A percentile compares a stretch with the other conserved stretches of the same genome.
Conservation (phyloP, 371 early-diverging fungal species). For the Mucor racemosus region DNA sequence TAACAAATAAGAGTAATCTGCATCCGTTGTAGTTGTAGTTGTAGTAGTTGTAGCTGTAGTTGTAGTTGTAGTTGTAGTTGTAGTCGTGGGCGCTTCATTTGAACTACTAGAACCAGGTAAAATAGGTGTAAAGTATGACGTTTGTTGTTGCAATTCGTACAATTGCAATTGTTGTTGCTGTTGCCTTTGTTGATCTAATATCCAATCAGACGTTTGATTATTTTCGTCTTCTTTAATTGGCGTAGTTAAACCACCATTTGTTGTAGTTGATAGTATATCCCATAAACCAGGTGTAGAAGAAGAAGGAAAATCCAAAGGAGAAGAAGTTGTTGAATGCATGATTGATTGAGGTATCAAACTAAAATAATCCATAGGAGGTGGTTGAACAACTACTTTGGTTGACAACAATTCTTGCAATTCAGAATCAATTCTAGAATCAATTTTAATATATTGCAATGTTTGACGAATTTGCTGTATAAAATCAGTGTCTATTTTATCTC, state of each 20-base stretch:
- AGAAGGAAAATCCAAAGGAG: slow-evolving; percentile 7
- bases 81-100: neutral
- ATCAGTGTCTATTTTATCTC: slow-evolving; percentile 14
- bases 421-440: slow-evolving; percentile 15
- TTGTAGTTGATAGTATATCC: slow-evolving; percentile 20
- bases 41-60: too few species aligned
- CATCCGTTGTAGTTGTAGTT: slow-evolving; percentile 2
- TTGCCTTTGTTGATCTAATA: slow-evolving; percentile 19
- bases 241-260: slow-evolving; percentile 16
- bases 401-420: slow-evolving; percentile 18
- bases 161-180: slow-evolving; percentile 10
- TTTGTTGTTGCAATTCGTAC: slow-evolving; percentile 18
- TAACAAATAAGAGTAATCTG: slow-evolving; percentile 7
- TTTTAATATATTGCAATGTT: slow-evolving; percentile 8
- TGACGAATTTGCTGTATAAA: slow-evolving; percentile 22
- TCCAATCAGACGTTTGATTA: slow-evolving; percentile 12
- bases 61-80: neutral
- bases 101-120: neutral
- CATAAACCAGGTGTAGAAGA: slow-evolving; percentile 22
- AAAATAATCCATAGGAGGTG: slow-evolving; percentile 16
- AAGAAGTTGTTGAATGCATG: slow-evolving; percentile 14
- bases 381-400: neutral
- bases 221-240: slow-evolving; percentile 20
- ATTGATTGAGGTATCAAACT: slow-evolving; percentile 21
- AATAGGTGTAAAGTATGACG: neutral